Conservation (phyloP, 805 yeast genomes). For the Lipomyces chichibuensis region DNA sequence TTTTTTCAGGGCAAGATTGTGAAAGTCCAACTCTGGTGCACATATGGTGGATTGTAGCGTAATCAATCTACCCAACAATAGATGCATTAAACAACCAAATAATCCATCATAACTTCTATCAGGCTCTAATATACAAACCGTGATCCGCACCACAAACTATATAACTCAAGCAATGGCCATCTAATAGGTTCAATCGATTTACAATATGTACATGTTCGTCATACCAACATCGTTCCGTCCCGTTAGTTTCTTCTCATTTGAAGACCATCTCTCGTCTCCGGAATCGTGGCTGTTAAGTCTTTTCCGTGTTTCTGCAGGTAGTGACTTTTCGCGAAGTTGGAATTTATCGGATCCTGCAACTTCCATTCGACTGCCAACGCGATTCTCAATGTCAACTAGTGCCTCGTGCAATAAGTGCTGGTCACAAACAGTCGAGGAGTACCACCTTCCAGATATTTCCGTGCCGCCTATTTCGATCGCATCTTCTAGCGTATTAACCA, state of each 20-base stretch:
- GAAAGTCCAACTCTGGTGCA: too few relatives aligned
- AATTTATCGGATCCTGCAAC: not conserved
- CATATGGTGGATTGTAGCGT: not conserved
- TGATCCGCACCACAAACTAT: not conserved
- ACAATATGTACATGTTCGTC: too few relatives aligned
- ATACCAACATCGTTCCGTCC: not conserved
- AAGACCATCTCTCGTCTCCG: not conserved
- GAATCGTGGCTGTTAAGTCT: not conserved
- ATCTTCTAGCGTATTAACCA: not conserved
- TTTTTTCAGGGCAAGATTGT: too few relatives aligned
- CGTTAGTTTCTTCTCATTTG: not conserved
- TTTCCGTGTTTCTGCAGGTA: not conserved
- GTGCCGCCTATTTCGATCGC: not conserved
- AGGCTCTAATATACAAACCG: not conserved
- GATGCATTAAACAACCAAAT: too few relatives aligned
- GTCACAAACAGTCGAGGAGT: slow-evolving; percentile 4
- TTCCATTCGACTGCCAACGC: not conserved
- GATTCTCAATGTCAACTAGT: not conserved
- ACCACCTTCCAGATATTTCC: slow-evolving; percentile 9
- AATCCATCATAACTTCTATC: not conserved
- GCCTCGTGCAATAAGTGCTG: not conserved
- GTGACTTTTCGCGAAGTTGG: not conserved
- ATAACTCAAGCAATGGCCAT: not conserved
- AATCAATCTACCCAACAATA: too few relatives aligned
- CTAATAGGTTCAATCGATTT: too few relatives aligned